These are phyloP conservation scores for Suillus subluteus DNA, from an alignment of 768 basidiomycete species.

Conservation along the genomic window DNA sequence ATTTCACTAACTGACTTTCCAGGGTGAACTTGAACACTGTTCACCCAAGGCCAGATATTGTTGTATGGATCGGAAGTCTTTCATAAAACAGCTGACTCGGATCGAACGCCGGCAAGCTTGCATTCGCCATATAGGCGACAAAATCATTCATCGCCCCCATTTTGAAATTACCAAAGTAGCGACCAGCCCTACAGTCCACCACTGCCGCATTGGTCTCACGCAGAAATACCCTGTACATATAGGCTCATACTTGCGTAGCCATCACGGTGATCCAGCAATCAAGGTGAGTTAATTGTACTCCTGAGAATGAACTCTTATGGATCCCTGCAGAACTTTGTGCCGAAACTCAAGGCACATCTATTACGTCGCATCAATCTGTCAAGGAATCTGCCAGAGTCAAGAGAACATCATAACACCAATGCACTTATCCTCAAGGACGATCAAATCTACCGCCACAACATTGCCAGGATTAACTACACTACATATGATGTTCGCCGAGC, in stretches of 20 bases:
- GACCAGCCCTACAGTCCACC: not conserved
- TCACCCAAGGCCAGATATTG: slow-evolving; percentile 3
- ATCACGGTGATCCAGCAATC: not conserved
- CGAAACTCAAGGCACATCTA: slow-evolving; percentile 8
- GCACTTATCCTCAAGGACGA: not conserved
- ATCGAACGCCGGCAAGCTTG: slow-evolving; percentile 9
- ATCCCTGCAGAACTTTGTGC: slow-evolving; percentile 17
- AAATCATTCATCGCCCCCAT: not conserved
- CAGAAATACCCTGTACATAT: slow-evolving; percentile 24
- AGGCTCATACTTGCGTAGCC: not conserved
- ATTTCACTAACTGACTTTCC: not conserved
- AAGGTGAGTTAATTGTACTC: not conserved
- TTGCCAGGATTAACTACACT: not conserved
- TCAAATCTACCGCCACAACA: not conserved
- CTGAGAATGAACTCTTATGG: not conserved
- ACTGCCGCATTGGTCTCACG: slow-evolving; percentile 6
- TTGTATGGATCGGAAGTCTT: not conserved
- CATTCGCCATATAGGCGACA: not conserved
- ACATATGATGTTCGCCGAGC: not conserved
- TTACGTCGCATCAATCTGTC: slow-evolving; percentile 5
- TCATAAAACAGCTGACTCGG: not conserved
- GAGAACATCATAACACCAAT: slow-evolving; percentile 46
- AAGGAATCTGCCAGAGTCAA: slow-evolving; percentile 33
- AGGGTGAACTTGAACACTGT: slow-evolving; percentile 20
- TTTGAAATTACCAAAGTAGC: not conserved